Base-by-base conservation (phyloP, 140 eudicot species). In the Cichorium intybus region DNA sequence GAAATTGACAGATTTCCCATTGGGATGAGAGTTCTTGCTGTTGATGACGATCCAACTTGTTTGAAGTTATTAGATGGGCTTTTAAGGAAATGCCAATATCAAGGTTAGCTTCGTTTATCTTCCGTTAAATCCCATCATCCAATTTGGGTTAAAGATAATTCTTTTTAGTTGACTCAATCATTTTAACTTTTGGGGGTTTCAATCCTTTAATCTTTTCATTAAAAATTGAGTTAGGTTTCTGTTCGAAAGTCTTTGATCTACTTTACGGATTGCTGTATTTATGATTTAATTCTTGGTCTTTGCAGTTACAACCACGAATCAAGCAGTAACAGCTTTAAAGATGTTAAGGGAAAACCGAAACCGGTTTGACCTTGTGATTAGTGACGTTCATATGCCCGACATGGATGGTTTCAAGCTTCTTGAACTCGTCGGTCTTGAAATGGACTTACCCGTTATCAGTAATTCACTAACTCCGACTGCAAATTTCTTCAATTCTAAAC, bases 351-450 rank as follows among this genome's bases (percentile, higher is more conserved):
- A 88, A 66, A 82, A 93, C 57, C 77, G 75, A 81, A 81, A 86
- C 62, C 80, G 95, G 63, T 93, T 83, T 69, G 99, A 93, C 66
- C 74, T 93, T 62, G 88, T 93, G 26, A 88, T 93, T 59, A 88
- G 94, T 48, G 99, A 93, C 80, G 97, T 88, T 62, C 92, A 88
- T 46, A 93, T 93, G 99, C 99, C 99, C 1, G 99, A 86, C 66
- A 93, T 93, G 97, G 99, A 88, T 70, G 99, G 99, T 39, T 85
- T 93, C 68, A 88, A 81, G 87, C 99, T 93, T 63, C 94, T 93
- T 58, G 95, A 88, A 35, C 90, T 79, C 4, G 90, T 93, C 39
- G 99, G 97, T 45, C 99, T 88, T 43, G 99, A 93, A 75, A 85
- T 93, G 95, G 95, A 93, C 71, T 76, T 93, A 4, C 99, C 99